Base-by-base conservation (phyloP, 148 eudicot species). In the Rhododendron ovatum region DNA sequence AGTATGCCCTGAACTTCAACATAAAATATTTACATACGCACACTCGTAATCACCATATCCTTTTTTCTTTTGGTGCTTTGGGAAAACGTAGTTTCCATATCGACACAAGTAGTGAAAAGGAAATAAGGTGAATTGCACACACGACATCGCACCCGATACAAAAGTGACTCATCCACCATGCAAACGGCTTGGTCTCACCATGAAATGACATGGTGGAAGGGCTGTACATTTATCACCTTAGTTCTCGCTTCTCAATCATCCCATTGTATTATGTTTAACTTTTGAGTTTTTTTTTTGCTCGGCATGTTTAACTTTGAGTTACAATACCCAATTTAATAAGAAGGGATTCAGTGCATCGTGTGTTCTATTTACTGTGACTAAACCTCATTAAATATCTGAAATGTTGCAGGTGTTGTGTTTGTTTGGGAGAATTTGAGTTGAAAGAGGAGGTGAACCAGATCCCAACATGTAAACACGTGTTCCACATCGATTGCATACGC, bases 351-450 rank as follows among this genome's bases (percentile, higher is more conserved):
- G 3, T 67, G 14, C 37, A 30, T 71, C 5, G 39, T 14, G 41
- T 33, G 81, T 78, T 43, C 33, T 24, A 10, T 78, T 43, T 43
- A 3, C 81, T 1, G 50, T 37, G 2, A 22, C 26, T 47, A 13
- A 83, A 69, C 50, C 50, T 65, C 9, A 30, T 82, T n/a, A 17
- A 57, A 55, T 63, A 39, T 65, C 7, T 45, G 5, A 83, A 28
- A 18, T 43, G 15, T 47, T 39, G 28, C 88, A 96, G 99, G 90
- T 96, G 98, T 59, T 96, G 99, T 83, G 99, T 96, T 75, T 96
- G 99, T 85, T 88, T 96, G 91, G 99, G 99, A 81, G 99, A 95
- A 87, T 96, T 95, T 80, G 94, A 95, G 76, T 13, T 71, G 90
- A 89, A 92, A 63, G 94, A 95, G 84, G 93, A 94, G 89, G 65